Percentiles rank a stretch among this genome's conserved stretches.
Conservation (phyloP, 1,139 yeast genomes). For the Magnusiomyces fungicola region DNA sequence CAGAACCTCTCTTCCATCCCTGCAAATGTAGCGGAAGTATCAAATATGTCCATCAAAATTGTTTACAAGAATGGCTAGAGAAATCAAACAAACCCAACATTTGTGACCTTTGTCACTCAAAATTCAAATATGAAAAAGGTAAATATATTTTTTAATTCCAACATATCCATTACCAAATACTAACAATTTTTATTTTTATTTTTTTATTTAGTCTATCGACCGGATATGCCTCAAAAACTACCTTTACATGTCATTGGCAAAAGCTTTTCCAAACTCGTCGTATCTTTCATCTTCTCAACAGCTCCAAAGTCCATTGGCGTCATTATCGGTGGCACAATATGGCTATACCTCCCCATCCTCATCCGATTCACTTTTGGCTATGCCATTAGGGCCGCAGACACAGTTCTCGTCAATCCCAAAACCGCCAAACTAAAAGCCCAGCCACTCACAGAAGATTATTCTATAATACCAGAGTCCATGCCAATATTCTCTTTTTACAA, state of each 20-base stretch:
- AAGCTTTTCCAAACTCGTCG: neutral
- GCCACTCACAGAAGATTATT: neutral
- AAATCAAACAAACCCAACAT: constrained; percentile 53
- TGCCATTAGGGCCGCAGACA: neutral
- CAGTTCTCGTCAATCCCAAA: neutral
- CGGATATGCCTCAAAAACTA: neutral
- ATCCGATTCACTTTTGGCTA: neutral
- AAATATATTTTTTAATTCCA: constrained; percentile 29
- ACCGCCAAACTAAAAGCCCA: neutral
- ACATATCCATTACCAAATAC: neutral
- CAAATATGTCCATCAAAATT: constrained; percentile 86
- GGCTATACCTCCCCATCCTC: neutral
- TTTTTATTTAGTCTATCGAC: neutral
- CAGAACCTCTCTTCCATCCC: constrained; percentile 82
- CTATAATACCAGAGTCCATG: neutral
- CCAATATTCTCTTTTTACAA: neutral
- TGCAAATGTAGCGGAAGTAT: constrained; percentile 93
- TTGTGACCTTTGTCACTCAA: constrained; percentile 86
- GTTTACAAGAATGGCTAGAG: constrained; percentile 75
- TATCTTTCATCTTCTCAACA: neutral
- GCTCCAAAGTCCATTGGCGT: neutral
- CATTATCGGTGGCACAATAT: neutral
- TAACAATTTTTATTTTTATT: neutral
- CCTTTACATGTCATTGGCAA: neutral
- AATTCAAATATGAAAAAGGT: constrained; percentile 64